Evolutionary conservation across 306 rosid genomes (phyloP).

Genomic region (Pyrus betulifolia): DNA sequence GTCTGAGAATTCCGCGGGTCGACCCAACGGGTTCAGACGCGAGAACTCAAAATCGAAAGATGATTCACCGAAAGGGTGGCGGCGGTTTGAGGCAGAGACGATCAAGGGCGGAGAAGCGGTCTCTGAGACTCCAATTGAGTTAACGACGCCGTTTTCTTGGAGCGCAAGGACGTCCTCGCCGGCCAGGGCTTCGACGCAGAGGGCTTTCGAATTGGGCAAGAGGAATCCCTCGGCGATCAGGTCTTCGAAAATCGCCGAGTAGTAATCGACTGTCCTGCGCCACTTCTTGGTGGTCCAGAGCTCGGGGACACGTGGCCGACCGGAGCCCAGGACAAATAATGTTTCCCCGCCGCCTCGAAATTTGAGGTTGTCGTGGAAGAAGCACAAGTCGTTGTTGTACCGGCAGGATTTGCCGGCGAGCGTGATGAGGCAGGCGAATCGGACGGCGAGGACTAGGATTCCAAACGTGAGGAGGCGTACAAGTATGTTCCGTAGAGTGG

Average conservation of each 20-base stretch:
- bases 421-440: conserved; percentile 41
- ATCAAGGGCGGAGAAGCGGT: conserved; percentile 29
- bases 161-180: conserved; percentile 40
- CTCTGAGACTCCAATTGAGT: conserved; percentile 38
- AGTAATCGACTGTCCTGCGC: conserved; percentile 33
- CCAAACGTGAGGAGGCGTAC: conserved; percentile 35
- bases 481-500: conserved; percentile 17
- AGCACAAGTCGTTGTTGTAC: conserved; percentile 30
- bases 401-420: conserved; percentile 32
- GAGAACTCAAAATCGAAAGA: conserved; percentile 44
- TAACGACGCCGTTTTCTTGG: conserved; percentile 31
- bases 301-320: neutral
- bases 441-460: conserved; percentile 28
- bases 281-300: conserved; percentile 21
- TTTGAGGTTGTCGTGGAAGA: conserved; percentile 23
- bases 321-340: neutral
- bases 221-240: conserved; percentile 38
- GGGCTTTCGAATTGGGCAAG: conserved; percentile 21
- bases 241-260: conserved; percentile 37
- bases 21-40: conserved; percentile 9
- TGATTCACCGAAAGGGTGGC: conserved; percentile 20
- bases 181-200: conserved; percentile 35
- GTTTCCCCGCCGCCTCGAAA: neutral
- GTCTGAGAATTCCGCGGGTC: conserved; percentile 23
- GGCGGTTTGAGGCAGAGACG: conserved; percentile 15